phyloP scores from a whole-genome alignment of 2,329 filamentous ascomycete species.

The Canariomyces notabilis region DNA sequence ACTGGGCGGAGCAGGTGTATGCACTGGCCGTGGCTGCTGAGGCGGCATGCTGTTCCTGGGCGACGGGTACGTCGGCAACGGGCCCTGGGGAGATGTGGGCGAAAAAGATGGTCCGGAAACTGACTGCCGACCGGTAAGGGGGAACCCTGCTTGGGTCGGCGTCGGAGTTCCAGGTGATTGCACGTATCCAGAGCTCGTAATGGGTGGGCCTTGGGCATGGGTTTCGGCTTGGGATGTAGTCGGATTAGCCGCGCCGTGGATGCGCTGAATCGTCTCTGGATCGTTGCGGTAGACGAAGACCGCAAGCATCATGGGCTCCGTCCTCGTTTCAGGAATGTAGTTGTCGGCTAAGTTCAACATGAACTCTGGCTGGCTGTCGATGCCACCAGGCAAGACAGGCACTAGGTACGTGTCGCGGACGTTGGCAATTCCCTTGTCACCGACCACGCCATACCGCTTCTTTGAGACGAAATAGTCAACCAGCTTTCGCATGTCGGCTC shows the following conservation, averaged over 20 bases:
- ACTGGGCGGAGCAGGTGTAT: slow-evolving; percentile 18
- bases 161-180: slow-evolving; percentile 27
- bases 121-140: slow-evolving; percentile 41
- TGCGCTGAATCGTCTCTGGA: slow-evolving; percentile 33
- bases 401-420: slow-evolving; percentile 90
- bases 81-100: slow-evolving; percentile 42
- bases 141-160: slow-evolving; percentile 33
- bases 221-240: background rate
- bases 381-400: slow-evolving; percentile 72
- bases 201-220: background rate
- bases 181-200: background rate
- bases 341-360: slow-evolving; percentile 85
- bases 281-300: slow-evolving; percentile 78
- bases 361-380: slow-evolving; percentile 71
- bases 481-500: slow-evolving; percentile 65
- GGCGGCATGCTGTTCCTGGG: slow-evolving; percentile 26
- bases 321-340: slow-evolving; percentile 64
- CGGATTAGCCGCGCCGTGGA: slow-evolving; percentile 28
- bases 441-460: slow-evolving; percentile 81
- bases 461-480: slow-evolving; percentile 82
- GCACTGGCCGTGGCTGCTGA: slow-evolving; percentile 26
- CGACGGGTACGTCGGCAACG: slow-evolving; percentile 27
- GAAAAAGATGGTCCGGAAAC: slow-evolving; percentile 50
- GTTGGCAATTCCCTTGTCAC: slow-evolving; percentile 66
- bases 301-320: slow-evolving; percentile 73